Conservation (phyloP, 176 grass and related monocot species). For the Calamus simplicifolius region DNA sequence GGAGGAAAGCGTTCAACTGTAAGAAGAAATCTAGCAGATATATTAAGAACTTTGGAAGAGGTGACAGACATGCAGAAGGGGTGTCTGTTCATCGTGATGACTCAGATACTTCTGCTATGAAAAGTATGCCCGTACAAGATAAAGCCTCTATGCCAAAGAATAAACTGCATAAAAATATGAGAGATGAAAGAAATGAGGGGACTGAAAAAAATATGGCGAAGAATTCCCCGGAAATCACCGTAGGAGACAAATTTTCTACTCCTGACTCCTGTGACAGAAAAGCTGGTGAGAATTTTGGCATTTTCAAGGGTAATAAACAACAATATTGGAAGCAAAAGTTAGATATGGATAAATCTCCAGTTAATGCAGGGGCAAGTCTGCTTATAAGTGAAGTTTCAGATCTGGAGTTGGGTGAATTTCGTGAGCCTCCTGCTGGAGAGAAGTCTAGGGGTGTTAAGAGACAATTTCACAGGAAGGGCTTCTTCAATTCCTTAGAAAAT, state of each 20-base stretch:
- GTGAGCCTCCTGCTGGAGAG: constrained; percentile 50
- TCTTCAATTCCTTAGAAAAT: constrained; percentile 59
- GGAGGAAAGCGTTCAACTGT: constrained; percentile 35
- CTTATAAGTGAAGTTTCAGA: constrained; percentile 82
- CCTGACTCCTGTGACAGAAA: constrained; percentile 25
- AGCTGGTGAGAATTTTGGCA: background rate
- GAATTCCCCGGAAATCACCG: constrained; percentile 25
- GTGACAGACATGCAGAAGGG: constrained; percentile 27
- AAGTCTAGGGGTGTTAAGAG: constrained; percentile 37
- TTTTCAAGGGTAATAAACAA: constrained; percentile 30
- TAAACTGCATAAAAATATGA: constrained; percentile 40
- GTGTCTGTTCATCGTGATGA: constrained; percentile 28
- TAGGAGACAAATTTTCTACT: constrained; percentile 13
- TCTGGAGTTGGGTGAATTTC: constrained; percentile 90
- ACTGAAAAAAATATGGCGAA: constrained; percentile 34
- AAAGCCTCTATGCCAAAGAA: constrained; percentile 32
- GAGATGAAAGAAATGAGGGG: constrained; percentile 28
- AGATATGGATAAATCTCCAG: constrained; percentile 46
- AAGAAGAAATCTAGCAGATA: constrained; percentile 33
- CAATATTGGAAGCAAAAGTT: constrained; percentile 30
- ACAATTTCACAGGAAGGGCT: constrained; percentile 78
- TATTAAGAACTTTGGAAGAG: constrained; percentile 36
- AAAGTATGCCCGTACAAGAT: constrained; percentile 26
- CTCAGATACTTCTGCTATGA: constrained; percentile 35
- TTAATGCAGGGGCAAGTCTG: constrained; percentile 22